Percentiles rank a stretch among this genome's conserved stretches.
Conservation (phyloP, 805 yeast genomes). For the Cyberlindnera galapagoensis region DNA sequence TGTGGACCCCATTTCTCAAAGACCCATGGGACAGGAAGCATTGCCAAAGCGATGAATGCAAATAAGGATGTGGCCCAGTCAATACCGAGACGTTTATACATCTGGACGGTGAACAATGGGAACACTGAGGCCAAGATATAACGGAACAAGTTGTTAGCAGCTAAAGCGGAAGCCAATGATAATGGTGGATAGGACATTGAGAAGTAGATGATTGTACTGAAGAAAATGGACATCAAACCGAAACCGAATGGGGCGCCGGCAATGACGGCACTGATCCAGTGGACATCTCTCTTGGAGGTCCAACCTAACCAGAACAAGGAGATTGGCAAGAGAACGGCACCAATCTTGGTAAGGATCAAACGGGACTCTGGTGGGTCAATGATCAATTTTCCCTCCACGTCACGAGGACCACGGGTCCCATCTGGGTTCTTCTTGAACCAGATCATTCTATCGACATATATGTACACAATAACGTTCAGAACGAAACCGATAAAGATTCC, state of each 20-base stretch:
- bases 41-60: conserved; percentile 56
- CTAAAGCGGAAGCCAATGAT: conserved; percentile 78
- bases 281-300: conserved; percentile 55
- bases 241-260: conserved; percentile 79
- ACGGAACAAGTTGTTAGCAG: conserved; percentile 79
- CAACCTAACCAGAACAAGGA: conserved; percentile 79
- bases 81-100: conserved; percentile 64
- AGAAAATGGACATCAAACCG: conserved; percentile 65
- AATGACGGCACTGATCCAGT: conserved; percentile 71
- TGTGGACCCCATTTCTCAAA: conserved; percentile 52
- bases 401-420: conserved; percentile 52
- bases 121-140: conserved; percentile 71
- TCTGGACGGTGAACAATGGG: conserved; percentile 81
- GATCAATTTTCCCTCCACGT: conserved; percentile 41
- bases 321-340: conserved; percentile 60
- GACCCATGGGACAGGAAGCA: conserved; percentile 72
- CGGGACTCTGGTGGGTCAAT: conserved; percentile 57
- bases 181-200: conserved; percentile 68
- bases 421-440: conserved; percentile 54
- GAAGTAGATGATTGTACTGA: conserved; percentile 62
- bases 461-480: conserved; percentile 45
- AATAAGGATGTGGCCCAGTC: conserved; percentile 77
- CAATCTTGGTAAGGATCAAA: conserved; percentile 56
- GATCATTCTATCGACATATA: conserved; percentile 39
- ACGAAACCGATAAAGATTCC: conserved; percentile 67